Percentiles rank a stretch among this genome's conserved stretches.
phyloP scores from a whole-genome alignment of 2,329 filamentous ascomycete genomes.

The Monosporascus sp. region DNA sequence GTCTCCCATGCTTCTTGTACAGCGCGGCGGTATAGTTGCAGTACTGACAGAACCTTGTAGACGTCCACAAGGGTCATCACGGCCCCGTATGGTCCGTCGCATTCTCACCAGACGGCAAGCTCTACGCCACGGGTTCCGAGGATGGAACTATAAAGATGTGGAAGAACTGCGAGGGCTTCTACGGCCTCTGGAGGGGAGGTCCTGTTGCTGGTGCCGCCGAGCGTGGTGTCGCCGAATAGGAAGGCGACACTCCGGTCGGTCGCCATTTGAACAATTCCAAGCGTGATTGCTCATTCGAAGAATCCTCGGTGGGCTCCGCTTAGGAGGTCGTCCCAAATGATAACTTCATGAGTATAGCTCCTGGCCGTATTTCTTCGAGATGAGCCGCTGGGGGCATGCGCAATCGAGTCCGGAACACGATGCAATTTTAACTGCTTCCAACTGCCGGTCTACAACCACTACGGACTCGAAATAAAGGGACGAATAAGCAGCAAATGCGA shows the following conservation, averaged over 20 bases:
- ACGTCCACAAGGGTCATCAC: constrained; percentile 94
- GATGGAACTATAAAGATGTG: constrained; percentile 96
- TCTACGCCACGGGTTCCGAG: constrained; percentile 94
- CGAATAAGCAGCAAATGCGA: no score
- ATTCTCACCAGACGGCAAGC: constrained; percentile 90
- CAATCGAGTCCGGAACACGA: no score
- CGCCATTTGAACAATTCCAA: constrained; percentile 9
- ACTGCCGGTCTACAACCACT: no score
- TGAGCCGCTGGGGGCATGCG: no score
- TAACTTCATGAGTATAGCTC: background rate
- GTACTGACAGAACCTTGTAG: constrained; percentile 37
- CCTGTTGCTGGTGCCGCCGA: constrained; percentile 24
- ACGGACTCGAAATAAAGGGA: no score
- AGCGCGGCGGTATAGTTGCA: background rate
- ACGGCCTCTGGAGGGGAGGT: constrained; percentile 59
- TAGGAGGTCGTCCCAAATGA: constrained; percentile 7
- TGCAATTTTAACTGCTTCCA: no score
- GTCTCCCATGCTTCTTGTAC: constrained; percentile 18
- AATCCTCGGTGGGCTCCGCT: constrained; percentile 6
- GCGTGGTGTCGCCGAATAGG: constrained; percentile 33
- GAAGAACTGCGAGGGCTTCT: constrained; percentile 65
- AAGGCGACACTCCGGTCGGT: constrained; percentile 15
- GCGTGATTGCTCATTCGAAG: constrained; percentile 1
- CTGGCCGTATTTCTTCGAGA: no score
- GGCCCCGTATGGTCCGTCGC: constrained; percentile 95